These are phyloP conservation scores for Lodderomyces beijingensis DNA, from an alignment of 1,139 yeast genomes.

Conservation along the genomic window DNA sequence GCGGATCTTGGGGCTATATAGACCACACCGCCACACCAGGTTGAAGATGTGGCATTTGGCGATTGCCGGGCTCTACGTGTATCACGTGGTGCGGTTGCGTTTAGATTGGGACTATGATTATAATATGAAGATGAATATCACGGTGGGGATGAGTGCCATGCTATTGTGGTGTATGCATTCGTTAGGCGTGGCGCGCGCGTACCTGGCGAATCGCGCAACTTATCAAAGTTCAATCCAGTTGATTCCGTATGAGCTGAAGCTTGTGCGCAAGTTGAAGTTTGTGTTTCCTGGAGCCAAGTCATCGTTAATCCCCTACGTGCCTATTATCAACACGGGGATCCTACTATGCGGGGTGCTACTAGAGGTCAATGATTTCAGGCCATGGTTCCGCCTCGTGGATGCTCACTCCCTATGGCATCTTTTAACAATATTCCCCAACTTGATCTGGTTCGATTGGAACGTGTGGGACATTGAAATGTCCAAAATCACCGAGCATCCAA, in stretches of 20 bases:
- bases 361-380: conserved; percentile 38
- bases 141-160: conserved; percentile 30
- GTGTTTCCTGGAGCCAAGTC: neutral
- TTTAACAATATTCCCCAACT: conserved; percentile 38
- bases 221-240: conserved; percentile 36
- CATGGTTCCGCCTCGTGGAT: conserved; percentile 30
- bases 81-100: conserved; percentile 28
- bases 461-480: conserved; percentile 45
- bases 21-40: conserved; percentile 8
- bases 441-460: conserved; percentile 48
- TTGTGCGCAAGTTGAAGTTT: conserved; percentile 29
- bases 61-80: conserved; percentile 17
- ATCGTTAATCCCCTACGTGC: conserved; percentile 30
- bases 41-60: conserved; percentile 11
- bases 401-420: conserved; percentile 46
- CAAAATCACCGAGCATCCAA: conserved; percentile 18
- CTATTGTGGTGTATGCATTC: conserved; percentile 36
- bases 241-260: conserved; percentile 38
- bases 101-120: conserved; percentile 39
- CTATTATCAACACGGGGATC: conserved; percentile 33
- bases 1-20: conserved; percentile 28
- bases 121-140: conserved; percentile 31
- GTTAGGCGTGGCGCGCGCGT: conserved; percentile 17
- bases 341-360: conserved; percentile 32
- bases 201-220: conserved; percentile 19